Conservation (phyloP, 306 rosid genomes). For the Spatholobus suberectus region DNA sequence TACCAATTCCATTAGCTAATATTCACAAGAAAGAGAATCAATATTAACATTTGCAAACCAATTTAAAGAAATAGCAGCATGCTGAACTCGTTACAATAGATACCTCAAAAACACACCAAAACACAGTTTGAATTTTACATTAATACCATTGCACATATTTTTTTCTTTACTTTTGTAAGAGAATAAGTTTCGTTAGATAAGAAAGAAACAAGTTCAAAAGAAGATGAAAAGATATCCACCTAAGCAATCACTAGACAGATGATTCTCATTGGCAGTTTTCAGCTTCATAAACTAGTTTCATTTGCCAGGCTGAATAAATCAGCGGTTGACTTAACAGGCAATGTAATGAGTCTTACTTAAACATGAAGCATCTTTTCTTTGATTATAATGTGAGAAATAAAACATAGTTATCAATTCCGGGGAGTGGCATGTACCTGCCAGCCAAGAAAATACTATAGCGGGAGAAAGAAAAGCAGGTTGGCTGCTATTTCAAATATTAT, state of each 20-base stretch:
- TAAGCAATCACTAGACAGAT: slow-evolving; percentile 28
- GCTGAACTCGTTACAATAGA: slow-evolving; percentile 21
- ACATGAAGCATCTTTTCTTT: slow-evolving; percentile 10
- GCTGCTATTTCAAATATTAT: background rate
- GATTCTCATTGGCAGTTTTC: slow-evolving; percentile 8
- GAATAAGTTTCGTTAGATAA: slow-evolving; percentile 4
- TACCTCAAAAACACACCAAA: slow-evolving; percentile 34
- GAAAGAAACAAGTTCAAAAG: slow-evolving; percentile 7
- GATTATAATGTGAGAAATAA: slow-evolving; percentile 4
- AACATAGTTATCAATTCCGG: background rate
- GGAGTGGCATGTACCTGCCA: background rate
- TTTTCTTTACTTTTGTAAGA: slow-evolving; percentile 3
- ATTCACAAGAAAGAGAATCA: slow-evolving; percentile 26
- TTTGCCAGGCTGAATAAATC: slow-evolving; percentile 29
- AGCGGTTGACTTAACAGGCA: slow-evolving; percentile 22
- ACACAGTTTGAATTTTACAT: slow-evolving; percentile 9
- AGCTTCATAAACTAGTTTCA: background rate
- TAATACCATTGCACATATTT: background rate
- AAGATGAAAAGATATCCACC: slow-evolving; percentile 21
- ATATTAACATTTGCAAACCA: slow-evolving; percentile 29
- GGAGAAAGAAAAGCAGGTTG: background rate
- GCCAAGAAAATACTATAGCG: background rate
- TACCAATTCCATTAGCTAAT: slow-evolving; percentile 6
- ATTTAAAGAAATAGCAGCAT: slow-evolving; percentile 13
- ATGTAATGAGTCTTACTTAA: slow-evolving; percentile 14